Evolutionary conservation across 1,284 basidiomycete species (phyloP), one percentile per base, ranked within the genome.

Genomic region (Ceratobasidium sp.): DNA sequence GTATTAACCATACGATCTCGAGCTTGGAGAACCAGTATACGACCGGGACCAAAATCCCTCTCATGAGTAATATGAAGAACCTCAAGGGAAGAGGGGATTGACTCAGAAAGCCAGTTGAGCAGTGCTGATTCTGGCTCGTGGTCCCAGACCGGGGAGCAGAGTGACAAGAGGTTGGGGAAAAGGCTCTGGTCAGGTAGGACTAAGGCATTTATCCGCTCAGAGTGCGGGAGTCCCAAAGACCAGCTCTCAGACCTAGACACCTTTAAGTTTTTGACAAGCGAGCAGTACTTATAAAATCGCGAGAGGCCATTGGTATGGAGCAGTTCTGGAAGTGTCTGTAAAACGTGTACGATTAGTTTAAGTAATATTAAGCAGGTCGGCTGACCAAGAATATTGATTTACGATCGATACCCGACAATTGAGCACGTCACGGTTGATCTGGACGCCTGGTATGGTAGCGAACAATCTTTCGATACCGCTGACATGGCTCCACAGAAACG

Each of bases 191-290:
- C 59, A 6, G 38, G 59, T 7, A 38, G 33, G 6, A 42, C 59
- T 38, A 62, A 9, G 13, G 17, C 17, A 7, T 20, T 13, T 15
- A 62, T 40, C 59, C 13, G 17, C 3, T n/a, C 33, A 6, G 10
- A 40, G 38, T 5, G 15, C 10, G 59, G 38, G 3, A 40, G 13
- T 6, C 40, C 28, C 7, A 62, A 1, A 20, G 26, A 20, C 59
- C 59, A 62, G 38, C 13, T 12, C 40, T 28, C 6, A 28, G 23
- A 15, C 33, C 6, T n/a, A 40, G 33, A 20, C 5, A 62, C 26
- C 28, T 62, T 33, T 15, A 62, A 42, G 20, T 62, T 13, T 40
- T 62, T 62, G 38, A 62, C 33, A 40, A 62, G 40, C 28, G 59
- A 62, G 38, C 59, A 40, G n/a, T 62, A 42, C 33, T 20, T 62